A percentile compares a stretch with the other conserved stretches of the same genome.
These are phyloP conservation scores for Cystofilobasidium capitatum DNA, from an alignment of 768 basidiomycete species.

Conservation along the genomic window DNA sequence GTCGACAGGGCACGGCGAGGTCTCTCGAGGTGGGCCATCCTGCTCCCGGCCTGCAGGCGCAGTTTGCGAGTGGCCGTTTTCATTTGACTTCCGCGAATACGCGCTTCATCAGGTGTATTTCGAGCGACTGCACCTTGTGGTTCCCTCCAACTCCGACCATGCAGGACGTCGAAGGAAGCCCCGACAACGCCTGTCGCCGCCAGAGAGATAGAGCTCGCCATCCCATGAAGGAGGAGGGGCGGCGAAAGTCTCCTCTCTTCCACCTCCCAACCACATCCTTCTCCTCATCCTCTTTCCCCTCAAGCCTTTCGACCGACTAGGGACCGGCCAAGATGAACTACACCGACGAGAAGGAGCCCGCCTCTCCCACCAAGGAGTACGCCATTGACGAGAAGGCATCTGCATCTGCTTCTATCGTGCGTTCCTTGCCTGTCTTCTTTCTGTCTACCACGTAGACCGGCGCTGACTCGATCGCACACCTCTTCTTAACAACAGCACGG, in stretches of 20 bases:
- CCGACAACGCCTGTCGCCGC: no score
- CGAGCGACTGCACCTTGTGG: no score
- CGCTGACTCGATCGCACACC: background rate
- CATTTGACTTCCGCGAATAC: no score
- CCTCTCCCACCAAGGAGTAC: background rate
- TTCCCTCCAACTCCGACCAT: no score
- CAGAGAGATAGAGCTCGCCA: no score
- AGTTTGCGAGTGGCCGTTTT: no score
- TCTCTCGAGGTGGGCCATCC: no score
- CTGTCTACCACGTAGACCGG: background rate
- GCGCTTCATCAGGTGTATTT: no score
- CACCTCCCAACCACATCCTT: background rate
- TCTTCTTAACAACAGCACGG: background rate
- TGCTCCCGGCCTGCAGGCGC: no score
- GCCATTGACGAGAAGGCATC: background rate
- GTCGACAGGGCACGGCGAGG: no score
- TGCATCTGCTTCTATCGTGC: background rate
- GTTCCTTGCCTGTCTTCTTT: background rate
- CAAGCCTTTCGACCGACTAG: background rate
- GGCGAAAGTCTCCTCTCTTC: background rate
- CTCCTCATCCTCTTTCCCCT: background rate
- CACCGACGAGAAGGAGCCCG: background rate
- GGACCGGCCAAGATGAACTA: background rate
- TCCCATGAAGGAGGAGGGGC: no score
- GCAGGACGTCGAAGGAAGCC: no score